Evolutionary conservation across 352 stramenopile genomes (phyloP).

Genomic region (Phytophthora capsici): DNA sequence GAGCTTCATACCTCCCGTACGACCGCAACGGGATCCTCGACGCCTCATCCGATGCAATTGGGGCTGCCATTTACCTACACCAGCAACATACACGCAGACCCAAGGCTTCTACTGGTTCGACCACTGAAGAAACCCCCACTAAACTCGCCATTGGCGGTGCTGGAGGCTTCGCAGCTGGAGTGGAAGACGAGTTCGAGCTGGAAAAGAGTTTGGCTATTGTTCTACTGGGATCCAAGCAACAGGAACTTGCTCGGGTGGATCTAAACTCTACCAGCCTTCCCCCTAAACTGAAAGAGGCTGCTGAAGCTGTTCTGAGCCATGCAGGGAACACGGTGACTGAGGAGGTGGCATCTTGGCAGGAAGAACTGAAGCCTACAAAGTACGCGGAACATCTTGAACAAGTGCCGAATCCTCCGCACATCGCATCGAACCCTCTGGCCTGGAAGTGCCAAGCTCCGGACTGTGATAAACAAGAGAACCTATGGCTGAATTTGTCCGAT

Average conservation of each 20-base stretch:
- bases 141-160: conserved; percentile 97
- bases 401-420: conserved; percentile 58
- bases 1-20: conserved; percentile 65
- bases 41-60: conserved; percentile 21
- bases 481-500: conserved; percentile 99
- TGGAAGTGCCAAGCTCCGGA: conserved; percentile 93
- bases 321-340: conserved; percentile 79
- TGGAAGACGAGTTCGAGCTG: conserved; percentile 91
- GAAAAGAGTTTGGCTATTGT: conserved; percentile 84
- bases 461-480: conserved; percentile 96
- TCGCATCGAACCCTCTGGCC: conserved; percentile 70
- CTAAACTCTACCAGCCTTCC: conserved; percentile 53
- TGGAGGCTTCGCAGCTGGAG: conserved; percentile 91
- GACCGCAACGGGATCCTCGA: conserved; percentile 46
- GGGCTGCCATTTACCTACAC: conserved; percentile 76
- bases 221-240: conserved; percentile 57
- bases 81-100: conserved; percentile 60
- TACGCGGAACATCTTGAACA: conserved; percentile 82
- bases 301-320: conserved; percentile 74
- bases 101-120: conserved; percentile 14
- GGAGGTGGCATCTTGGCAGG: conserved; percentile 83
- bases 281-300: conserved; percentile 54
- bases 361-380: conserved; percentile 78
- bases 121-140: conserved; percentile 49
- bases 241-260: conserved; percentile 40